phyloP scores from a whole-genome alignment of 768 basidiomycete genomes.

The Suillus spraguei region DNA sequence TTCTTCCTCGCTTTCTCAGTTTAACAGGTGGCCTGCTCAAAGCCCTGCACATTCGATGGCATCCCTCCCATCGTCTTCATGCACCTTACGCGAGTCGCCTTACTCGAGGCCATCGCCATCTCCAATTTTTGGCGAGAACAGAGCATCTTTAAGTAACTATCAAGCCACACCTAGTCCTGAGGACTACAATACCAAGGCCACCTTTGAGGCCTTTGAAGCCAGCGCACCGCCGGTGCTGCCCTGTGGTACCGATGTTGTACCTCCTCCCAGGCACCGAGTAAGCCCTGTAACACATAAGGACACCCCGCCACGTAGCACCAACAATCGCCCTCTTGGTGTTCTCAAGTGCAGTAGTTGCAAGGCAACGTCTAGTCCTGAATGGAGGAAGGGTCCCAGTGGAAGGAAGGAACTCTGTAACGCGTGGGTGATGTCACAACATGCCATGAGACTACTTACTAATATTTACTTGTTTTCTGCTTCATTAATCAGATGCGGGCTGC shows the following conservation, averaged over 20 bases:
- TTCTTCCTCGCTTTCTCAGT: constrained; percentile 31
- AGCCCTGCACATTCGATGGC: constrained; percentile 31
- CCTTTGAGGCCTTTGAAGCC: constrained; percentile 31
- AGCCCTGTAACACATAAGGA: constrained; percentile 55
- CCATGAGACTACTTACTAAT: constrained; percentile 10
- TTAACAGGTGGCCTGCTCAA: constrained; percentile 32
- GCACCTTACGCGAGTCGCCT: constrained; percentile 31
- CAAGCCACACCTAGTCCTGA: constrained; percentile 40
- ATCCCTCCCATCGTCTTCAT: constrained; percentile 25
- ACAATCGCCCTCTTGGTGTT: constrained; percentile 75
- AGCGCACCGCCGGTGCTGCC: constrained; percentile 16
- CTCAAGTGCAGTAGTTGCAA: constrained; percentile 79
- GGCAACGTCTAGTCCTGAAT: constrained; percentile 82
- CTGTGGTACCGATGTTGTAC: constrained; percentile 48
- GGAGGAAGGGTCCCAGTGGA: constrained; percentile 89
- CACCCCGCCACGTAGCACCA: constrained; percentile 39
- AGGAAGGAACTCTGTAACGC: constrained; percentile 93
- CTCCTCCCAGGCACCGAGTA: constrained; percentile 58
- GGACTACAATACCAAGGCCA: constrained; percentile 39
- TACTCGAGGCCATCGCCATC: constrained; percentile 45
- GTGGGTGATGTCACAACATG: constrained; percentile 49
- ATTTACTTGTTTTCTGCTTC: constrained; percentile 23
- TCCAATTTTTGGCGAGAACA: constrained; percentile 28
- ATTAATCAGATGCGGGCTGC: constrained; percentile 70
- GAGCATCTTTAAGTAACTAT: constrained; percentile 39